These are phyloP conservation scores for Sambucus nigra DNA, from an alignment of 129 eudicot species.

Conservation along the genomic window DNA sequence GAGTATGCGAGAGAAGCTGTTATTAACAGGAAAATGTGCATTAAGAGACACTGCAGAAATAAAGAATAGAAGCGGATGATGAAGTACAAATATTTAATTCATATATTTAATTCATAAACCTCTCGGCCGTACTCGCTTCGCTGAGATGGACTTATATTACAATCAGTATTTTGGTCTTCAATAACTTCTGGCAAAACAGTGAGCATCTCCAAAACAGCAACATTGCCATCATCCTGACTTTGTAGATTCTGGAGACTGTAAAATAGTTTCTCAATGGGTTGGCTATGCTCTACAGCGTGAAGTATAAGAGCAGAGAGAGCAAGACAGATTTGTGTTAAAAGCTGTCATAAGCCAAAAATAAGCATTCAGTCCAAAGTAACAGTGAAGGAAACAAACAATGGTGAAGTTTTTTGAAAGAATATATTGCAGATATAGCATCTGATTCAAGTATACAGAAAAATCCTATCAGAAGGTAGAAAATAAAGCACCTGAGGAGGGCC, in stretches of 20 bases:
- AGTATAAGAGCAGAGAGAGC: constrained; percentile 82
- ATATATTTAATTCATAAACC: constrained; percentile 30
- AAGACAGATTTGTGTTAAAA: constrained; percentile 88
- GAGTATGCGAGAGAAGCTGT: constrained; percentile 85
- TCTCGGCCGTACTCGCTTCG: constrained; percentile 56
- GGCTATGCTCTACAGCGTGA: constrained; percentile 63
- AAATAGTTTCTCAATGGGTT: constrained; percentile 80
- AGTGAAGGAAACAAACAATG: background rate
- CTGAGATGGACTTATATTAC: constrained; percentile 33
- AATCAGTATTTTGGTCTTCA: constrained; percentile 59
- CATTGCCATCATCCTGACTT: constrained; percentile 53
- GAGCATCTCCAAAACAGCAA: constrained; percentile 86
- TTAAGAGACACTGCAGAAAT: background rate
- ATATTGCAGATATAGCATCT: background rate
- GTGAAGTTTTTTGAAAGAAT: background rate
- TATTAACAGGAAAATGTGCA: background rate
- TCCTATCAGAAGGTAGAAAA: constrained; percentile 5
- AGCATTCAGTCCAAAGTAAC: constrained; percentile 1
- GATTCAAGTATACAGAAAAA: constrained; percentile 1
- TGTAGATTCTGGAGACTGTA: constrained; percentile 81
- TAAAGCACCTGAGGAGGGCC: constrained; percentile 85
- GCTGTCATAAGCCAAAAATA: constrained; percentile 33
- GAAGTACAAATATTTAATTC: constrained; percentile 3
- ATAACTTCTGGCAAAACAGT: constrained; percentile 89
- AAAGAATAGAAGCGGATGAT: background rate